Percentiles rank a stretch among this genome's conserved stretches.
These are phyloP conservation scores for Coprinopsis cinerea DNA, from an alignment of 768 basidiomycete genomes.

Conservation along the genomic window DNA sequence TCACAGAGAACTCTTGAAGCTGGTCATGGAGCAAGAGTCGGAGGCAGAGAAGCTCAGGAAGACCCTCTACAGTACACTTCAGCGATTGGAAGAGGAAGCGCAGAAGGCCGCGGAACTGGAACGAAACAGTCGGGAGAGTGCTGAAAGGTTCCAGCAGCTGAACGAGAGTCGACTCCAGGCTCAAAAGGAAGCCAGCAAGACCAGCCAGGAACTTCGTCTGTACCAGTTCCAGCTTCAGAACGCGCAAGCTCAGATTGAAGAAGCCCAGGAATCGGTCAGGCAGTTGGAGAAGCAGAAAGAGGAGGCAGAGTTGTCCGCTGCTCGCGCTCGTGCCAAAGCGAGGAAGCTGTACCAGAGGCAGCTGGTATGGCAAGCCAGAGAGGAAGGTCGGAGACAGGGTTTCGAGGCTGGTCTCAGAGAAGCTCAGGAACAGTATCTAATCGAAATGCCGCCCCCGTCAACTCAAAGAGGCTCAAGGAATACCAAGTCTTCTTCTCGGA, in stretches of 20 bases:
- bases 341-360: slow-evolving; percentile 46
- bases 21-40: slow-evolving; percentile 20
- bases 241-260: slow-evolving; percentile 44
- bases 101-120: slow-evolving; percentile 30
- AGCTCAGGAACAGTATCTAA: slow-evolving; percentile 26
- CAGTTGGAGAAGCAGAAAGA: slow-evolving; percentile 46
- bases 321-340: slow-evolving; percentile 44
- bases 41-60: slow-evolving; percentile 30
- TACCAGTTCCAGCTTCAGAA: slow-evolving; percentile 35
- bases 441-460: slow-evolving; percentile 5
- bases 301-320: slow-evolving; percentile 51
- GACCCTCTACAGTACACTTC: slow-evolving; percentile 29
- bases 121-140: slow-evolving; percentile 25
- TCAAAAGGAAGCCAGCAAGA: slow-evolving; percentile 31
- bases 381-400: slow-evolving; percentile 51
- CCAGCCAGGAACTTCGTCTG: slow-evolving; percentile 30
- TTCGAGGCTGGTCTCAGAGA: slow-evolving; percentile 43
- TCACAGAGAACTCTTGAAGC: slow-evolving; percentile 16
- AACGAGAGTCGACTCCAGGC: slow-evolving; percentile 31
- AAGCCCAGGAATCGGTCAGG: slow-evolving; percentile 44
- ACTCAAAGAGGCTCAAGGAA: background rate
- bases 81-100: slow-evolving; percentile 29
- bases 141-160: slow-evolving; percentile 27
- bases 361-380: slow-evolving; percentile 45
- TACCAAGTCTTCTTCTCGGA: background rate